Percentiles rank a stretch among this genome's conserved stretches.
These are phyloP conservation scores for Aquilaria yunnanensis DNA, from an alignment of 345 rosid species.

Conservation along the genomic window DNA sequence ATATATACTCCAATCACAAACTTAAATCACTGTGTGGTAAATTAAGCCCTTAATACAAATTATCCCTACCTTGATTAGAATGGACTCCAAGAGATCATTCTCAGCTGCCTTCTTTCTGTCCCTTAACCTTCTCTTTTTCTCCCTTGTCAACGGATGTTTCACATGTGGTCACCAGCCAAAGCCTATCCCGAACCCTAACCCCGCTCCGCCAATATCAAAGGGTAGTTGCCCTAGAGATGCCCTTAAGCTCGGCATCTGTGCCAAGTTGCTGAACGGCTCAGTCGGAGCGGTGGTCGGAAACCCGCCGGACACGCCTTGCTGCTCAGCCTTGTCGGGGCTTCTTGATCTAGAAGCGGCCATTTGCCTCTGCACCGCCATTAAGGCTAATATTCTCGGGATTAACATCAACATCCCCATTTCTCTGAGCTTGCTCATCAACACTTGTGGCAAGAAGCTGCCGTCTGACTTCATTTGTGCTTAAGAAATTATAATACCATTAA, in stretches of 20 bases:
- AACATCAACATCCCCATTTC: conserved; percentile 57
- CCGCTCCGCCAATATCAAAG: conserved; percentile 12
- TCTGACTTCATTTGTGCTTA: conserved; percentile 60
- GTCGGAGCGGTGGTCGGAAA: conserved; percentile 44
- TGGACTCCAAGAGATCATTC: conserved; percentile 30
- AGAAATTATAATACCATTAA: background rate
- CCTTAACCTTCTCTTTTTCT: conserved; percentile 27
- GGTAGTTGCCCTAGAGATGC: conserved; percentile 59
- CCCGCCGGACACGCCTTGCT: conserved; percentile 58
- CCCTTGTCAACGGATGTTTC: conserved; percentile 39
- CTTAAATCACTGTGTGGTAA: background rate
- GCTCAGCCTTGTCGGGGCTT: conserved; percentile 55
- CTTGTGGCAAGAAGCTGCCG: conserved; percentile 68
- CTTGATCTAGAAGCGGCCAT: conserved; percentile 59
- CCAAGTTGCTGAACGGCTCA: conserved; percentile 44
- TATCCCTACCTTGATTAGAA: conserved; percentile 11
- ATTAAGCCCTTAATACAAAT: conserved; percentile 1
- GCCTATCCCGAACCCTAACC: conserved; percentile 39
- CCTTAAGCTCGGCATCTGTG: conserved; percentile 54
- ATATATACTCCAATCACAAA: background rate
- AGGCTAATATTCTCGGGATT: conserved; percentile 61
- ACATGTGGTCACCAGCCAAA: conserved; percentile 35
- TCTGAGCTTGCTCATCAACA: conserved; percentile 58
- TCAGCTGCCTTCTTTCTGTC: conserved; percentile 28
- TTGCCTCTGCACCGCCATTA: conserved; percentile 74